Base-by-base conservation (phyloP, 257 asterid species). In the Apocynum venetum region DNA sequence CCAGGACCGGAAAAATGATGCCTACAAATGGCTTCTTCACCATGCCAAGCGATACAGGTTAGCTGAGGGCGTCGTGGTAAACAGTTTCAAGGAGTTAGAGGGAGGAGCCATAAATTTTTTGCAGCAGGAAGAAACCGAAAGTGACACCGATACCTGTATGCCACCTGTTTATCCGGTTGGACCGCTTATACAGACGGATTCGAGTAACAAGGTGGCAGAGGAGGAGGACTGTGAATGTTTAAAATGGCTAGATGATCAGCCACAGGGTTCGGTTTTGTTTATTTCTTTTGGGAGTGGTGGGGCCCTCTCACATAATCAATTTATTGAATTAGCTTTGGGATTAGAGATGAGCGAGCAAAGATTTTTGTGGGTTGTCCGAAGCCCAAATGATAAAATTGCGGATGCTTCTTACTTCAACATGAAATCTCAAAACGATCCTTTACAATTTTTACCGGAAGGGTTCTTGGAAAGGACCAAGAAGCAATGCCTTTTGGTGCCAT, bases 201-300 rank as follows among this genome's bases (percentile, higher is more conserved):
- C 86, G 14, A 55, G 36, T 25, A 35, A 5, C 17, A 57, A 66
- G 2, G 4, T n/a, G 1, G 73, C 43, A 6, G 81, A 68, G 0
- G 71, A 35, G 6, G 80, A 72, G 0, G 79, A 71, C 4, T 48
- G 68, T 5, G 83, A 71, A 0, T 83, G 89, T 77, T 19, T 83
- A 57, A 83, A 84, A 61, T 93, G 97, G 97, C 56, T 93, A 61
- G 86, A 85, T 66, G 81, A 87, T 0, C 98, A 93, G 79, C 97
- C 97, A 13, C 82, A 72, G 40, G 89, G 88, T 0, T 93, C 98
- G 0, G 98, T 93, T 3, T 25, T 93, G 73, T 93, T 72, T 64
- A 77, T 93, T 4, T 93, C 96, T 0, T 91, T 87, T 7, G 98
- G 98, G 2, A 91, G 97, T 15, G 97, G 92, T 53, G 98, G 98